These are phyloP conservation scores for Podaxis carcinomalis DNA, from an alignment of 768 basidiomycete genomes.

Conservation along the genomic window DNA sequence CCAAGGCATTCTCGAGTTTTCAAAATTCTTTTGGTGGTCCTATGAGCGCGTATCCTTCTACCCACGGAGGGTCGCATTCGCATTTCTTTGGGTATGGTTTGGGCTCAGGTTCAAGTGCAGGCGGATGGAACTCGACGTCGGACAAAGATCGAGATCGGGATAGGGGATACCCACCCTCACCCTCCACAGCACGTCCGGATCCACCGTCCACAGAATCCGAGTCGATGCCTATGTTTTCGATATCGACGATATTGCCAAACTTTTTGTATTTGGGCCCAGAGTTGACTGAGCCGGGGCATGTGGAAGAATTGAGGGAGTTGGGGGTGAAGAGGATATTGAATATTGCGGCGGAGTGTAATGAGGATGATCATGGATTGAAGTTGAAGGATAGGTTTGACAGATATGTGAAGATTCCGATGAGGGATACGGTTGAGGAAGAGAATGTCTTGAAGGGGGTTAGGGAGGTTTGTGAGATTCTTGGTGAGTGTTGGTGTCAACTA, in stretches of 20 bases:
- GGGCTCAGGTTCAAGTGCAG: neutral
- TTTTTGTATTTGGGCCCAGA: conserved; percentile 94
- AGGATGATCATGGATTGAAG: conserved; percentile 64
- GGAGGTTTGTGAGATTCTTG: conserved; percentile 82
- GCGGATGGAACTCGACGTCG: neutral
- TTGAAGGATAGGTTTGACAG: conserved; percentile 72
- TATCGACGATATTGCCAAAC: conserved; percentile 87
- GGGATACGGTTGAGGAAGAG: conserved; percentile 94
- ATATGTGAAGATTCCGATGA: conserved; percentile 87
- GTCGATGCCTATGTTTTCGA: conserved; percentile 62
- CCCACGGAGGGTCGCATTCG: neutral
- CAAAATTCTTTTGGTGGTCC: neutral
- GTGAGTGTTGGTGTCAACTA: conserved; percentile 40
- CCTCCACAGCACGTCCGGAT: conserved; percentile 62
- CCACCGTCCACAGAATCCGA: conserved; percentile 54
- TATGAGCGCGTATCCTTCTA: conserved; percentile 3
- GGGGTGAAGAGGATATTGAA: conserved; percentile 90
- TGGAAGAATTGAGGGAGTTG: conserved; percentile 63
- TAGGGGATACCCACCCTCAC: conserved; percentile 42
- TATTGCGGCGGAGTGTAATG: conserved; percentile 86
- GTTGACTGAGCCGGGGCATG: conserved; percentile 68
- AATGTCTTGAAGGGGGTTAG: conserved; percentile 77
- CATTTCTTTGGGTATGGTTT: conserved; percentile 13
- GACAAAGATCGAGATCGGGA: neutral
- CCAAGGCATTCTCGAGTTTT: conserved; percentile 23